Base-by-base conservation (phyloP, 192 early-diverging fungal species). In the Rhizophagus prolifer region DNA sequence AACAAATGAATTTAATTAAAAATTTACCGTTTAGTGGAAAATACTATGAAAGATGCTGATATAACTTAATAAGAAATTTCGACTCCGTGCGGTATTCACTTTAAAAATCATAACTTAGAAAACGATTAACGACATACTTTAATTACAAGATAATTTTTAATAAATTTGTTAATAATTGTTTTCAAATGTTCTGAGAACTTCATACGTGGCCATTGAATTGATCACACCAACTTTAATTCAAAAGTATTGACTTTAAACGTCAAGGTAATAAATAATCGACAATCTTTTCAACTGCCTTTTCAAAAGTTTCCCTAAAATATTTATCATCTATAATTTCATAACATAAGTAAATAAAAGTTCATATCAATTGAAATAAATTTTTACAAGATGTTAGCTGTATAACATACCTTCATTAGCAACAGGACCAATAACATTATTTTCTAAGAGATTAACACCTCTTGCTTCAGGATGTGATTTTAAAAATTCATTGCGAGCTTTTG, bases 401-500 rank as follows among this genome's bases (percentile, higher is more conserved):
- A 26, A 12, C 54, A n/a, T 58, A 74, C 72, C 58, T 25, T 74
- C 58, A 44, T 19, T 38, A 60, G 36, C 58, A 19, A 63, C 50
- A 8, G 78, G 78, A 23, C 78, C 78, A 21, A 79, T 79, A 31
- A 70, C 38, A 64, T 60, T 50, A 54, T 73, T 79, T 60, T 73
- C 70, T 30, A 79, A 65, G 10, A 73, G 63, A 31, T 73, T 73
- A 8, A 58, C 62, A 25, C 61, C 59, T 38, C 36, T 74, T 58
- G 77, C 71, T n/a, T 72, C 64, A 13, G 82, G 82, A 75, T 84
- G 82, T 31, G 78, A 72, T 58, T 74, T 59, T 25, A 84, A 44
- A 44, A 78, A 86, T 77, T 89, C 88, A 31, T 59, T 64, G 47
- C 79, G 59, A 54, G 89, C 89, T 30, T 79, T 72, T 19, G 78